phyloP scores from a whole-genome alignment of 208 protist genomes.

The Phytomonas francai region DNA sequence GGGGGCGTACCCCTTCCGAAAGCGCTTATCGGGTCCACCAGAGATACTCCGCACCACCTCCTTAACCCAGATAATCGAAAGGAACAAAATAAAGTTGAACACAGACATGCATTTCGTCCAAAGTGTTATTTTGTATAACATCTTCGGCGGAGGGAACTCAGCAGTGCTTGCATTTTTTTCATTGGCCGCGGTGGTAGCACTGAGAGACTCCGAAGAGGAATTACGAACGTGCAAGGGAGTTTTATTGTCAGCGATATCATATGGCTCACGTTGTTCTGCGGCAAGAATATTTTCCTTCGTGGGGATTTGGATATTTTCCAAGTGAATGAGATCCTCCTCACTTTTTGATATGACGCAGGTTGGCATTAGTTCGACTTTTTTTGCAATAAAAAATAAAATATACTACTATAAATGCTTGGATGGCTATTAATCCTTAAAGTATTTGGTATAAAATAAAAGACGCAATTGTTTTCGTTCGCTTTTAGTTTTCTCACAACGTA shows the following conservation, averaged over 20 bases:
- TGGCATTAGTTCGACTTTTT: conserved; percentile 1
- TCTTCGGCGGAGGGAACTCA: background rate
- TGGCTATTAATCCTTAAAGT: background rate
- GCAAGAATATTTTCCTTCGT: background rate
- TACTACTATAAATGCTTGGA: conserved; percentile 8
- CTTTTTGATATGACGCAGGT: background rate
- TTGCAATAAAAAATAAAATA: conserved; percentile 14
- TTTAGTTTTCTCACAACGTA: background rate
- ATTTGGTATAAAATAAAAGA: conserved; percentile 15
- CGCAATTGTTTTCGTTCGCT: conserved; percentile 7
- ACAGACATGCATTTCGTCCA: background rate
- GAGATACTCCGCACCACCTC: conserved; percentile 56
- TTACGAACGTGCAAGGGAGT: background rate
- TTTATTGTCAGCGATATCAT: background rate
- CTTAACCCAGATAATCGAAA: background rate
- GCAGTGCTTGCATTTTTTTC: background rate
- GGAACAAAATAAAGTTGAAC: conserved; percentile 5
- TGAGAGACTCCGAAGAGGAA: background rate
- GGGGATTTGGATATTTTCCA: background rate
- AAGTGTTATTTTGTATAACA: background rate
- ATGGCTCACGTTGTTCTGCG: background rate
- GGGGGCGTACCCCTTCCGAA: conserved; percentile 87
- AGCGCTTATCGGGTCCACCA: conserved; percentile 16
- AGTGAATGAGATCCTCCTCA: background rate
- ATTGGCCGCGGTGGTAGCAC: background rate